Evolutionary conservation across 2,329 filamentous ascomycete species (phyloP).

Genomic region (Ophiosphaerella herpotricha): DNA sequence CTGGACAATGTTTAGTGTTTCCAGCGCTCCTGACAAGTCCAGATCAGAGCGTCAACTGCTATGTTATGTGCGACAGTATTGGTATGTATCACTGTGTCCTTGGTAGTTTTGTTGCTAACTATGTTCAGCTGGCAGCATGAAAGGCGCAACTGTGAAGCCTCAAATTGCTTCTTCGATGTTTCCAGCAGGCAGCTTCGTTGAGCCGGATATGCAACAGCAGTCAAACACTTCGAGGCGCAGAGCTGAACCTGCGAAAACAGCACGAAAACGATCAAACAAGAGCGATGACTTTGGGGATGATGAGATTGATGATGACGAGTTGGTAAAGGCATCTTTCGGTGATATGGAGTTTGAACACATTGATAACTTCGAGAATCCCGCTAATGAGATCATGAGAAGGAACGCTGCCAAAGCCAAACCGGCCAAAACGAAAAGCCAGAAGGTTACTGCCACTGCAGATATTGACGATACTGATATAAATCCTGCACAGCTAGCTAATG

Average conservation of each 20-base stretch:
- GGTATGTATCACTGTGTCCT: conserved; percentile 48
- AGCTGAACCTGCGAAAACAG: conserved; percentile 14
- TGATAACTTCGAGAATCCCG: conserved; percentile 53
- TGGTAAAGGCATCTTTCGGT: conserved; percentile 50
- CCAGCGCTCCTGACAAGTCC: conserved; percentile 59
- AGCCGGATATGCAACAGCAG: conserved; percentile 17
- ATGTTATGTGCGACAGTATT: conserved; percentile 84
- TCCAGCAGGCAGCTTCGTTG: conserved; percentile 29
- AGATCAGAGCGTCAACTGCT: conserved; percentile 66
- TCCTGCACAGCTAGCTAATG: conserved; percentile 65
- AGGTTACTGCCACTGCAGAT: conserved; percentile 7
- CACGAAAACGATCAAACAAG: conserved; percentile 10
- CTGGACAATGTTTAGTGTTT: conserved; percentile 64
- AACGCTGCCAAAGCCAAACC: conserved; percentile 25
- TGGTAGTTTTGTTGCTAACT: conserved; percentile 8
- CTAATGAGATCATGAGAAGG: conserved; percentile 18
- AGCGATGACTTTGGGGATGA: conserved; percentile 60
- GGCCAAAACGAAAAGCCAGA: conserved; percentile 6
- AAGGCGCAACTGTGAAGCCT: conserved; percentile 58
- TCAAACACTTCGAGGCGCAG: conserved; percentile 40
- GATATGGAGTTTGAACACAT: conserved; percentile 56
- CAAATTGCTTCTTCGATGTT: conserved; percentile 55
- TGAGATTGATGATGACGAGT: conserved; percentile 57
- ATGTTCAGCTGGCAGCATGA: conserved; percentile 59
- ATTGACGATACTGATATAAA: conserved; percentile 29